These are phyloP conservation scores for Glaciozyma antarctica DNA, from an alignment of 768 basidiomycete species.

Conservation along the genomic window DNA sequence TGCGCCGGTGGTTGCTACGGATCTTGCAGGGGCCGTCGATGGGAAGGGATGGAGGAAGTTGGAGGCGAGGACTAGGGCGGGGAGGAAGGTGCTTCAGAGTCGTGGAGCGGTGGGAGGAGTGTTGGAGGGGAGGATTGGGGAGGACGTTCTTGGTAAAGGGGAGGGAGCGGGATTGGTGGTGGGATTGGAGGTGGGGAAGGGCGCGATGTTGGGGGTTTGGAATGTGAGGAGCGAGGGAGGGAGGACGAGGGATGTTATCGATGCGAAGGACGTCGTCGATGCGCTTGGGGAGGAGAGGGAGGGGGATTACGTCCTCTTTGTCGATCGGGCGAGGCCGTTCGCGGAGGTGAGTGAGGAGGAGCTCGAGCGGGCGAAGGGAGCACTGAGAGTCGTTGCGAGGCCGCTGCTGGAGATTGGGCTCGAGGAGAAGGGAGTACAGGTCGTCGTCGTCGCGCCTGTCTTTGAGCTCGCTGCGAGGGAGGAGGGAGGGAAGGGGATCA, in stretches of 20 bases:
- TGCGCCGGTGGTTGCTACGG: conserved; percentile 26
- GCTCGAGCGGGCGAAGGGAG: background rate
- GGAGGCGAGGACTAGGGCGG: background rate
- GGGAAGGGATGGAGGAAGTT: background rate
- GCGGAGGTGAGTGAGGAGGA: background rate
- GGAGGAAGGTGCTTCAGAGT: conserved; percentile 6
- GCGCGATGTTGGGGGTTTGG: conserved; percentile 29
- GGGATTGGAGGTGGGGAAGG: conserved; percentile 9
- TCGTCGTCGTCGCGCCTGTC: conserved; percentile 10
- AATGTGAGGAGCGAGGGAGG: conserved; percentile 11
- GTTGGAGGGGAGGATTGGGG: background rate
- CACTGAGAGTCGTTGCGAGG: background rate
- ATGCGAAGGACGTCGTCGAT: conserved; percentile 22
- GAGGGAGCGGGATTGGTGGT: conserved; percentile 14
- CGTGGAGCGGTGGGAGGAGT: background rate
- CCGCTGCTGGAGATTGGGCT: conserved; percentile 5
- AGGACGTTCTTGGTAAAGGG: conserved; percentile 4
- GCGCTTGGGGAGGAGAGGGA: background rate
- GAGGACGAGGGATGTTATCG: conserved; percentile 1
- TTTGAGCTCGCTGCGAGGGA: background rate
- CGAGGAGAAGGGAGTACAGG: background rate
- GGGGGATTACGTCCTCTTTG: background rate
- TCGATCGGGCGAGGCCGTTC: background rate
- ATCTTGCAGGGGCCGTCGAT: background rate
- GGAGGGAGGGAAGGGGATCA: background rate